Conservation (phyloP, 2,329 filamentous ascomycete species). For the Fonsecaea nubica region DNA sequence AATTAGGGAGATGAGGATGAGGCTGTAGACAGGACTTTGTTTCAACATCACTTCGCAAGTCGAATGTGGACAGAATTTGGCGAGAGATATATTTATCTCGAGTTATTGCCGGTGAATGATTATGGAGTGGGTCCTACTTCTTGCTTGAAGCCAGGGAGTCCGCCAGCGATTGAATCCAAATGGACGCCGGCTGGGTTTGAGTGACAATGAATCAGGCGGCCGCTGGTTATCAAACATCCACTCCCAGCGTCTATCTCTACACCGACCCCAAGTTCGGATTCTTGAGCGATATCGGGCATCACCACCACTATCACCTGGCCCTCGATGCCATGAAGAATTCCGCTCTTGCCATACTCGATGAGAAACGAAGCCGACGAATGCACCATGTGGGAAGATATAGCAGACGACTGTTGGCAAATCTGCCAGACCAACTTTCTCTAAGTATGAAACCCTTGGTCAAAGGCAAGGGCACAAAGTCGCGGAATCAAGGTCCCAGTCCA, state of each 20-base stretch:
- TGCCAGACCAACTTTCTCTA: not conserved
- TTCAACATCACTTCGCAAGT: not conserved
- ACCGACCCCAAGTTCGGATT: not conserved
- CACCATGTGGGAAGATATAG: not conserved
- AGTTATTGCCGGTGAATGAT: not conserved
- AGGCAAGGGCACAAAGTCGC: not conserved
- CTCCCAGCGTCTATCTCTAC: not conserved
- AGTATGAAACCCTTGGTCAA: not conserved
- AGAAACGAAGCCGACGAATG: not conserved
- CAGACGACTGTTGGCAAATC: not conserved
- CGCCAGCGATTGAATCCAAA: not conserved
- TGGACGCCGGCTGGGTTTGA: not conserved
- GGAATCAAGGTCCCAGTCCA: not conserved
- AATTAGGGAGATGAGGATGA: slow-evolving; percentile 1
- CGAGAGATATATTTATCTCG: not conserved
- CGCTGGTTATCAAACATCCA: not conserved
- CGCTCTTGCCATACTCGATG: not conserved
- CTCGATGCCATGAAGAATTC: not conserved
- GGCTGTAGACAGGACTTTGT: not conserved
- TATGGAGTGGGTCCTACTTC: not conserved
- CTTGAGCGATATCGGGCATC: not conserved
- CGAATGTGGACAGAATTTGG: not conserved
- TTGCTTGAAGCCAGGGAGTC: not conserved
- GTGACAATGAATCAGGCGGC: not conserved
- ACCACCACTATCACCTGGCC: not conserved